Evolutionary conservation across 2,329 filamentous ascomycete species (phyloP), one percentile per base, ranked within the genome.

Genomic region (Aspergillus versicolor): DNA sequence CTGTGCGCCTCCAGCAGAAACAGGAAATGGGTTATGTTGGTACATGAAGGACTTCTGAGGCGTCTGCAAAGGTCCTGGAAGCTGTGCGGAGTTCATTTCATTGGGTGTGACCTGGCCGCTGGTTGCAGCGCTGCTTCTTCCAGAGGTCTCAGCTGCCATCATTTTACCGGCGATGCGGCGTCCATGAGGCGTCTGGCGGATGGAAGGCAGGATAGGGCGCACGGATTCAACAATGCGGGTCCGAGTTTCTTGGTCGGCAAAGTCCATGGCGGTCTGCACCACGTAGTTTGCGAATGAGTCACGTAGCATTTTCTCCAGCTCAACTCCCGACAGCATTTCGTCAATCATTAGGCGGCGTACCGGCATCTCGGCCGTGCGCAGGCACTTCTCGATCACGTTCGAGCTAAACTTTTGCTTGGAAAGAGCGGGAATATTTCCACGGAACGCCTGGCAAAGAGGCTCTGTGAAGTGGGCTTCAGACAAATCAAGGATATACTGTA

Each of bases 321-420:
- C 91, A 57, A 82, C 82, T 3, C 88, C 84, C 8, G 77, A 72
- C 49, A 88, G 81, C 70, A 99, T 88, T 78, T 97, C 94, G 37
- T 89, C 85, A 57, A 97, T 88, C 76, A 99, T 88, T 73, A 88
- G 82, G 66, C 91, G 88, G 71, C 89, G 92, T 51, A 89, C 89
- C 9, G 84, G 80, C 22, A 86, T 80, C 59, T 89, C 86, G 37
- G 92, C 88, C 71, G 91, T 96, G 56, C 94, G 91, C 58, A 97
- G 79, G 68, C 90, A 92, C 75, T 99, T 99, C 80, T 99, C 94
- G 62, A 99, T 93, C 57, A 99, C 94, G 67, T 99, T 99, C 69
- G 94, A 97, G 78, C 92, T 97, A 80, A 99, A 99, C 77, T 99
- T 99, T 80, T 99, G 94, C 73, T 92, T 92, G 5, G 94, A 97